Evolutionary conservation across 2,329 filamentous ascomycete species (phyloP), one percentile per base, ranked within the genome.

Genomic region (Fusarium sp.): DNA sequence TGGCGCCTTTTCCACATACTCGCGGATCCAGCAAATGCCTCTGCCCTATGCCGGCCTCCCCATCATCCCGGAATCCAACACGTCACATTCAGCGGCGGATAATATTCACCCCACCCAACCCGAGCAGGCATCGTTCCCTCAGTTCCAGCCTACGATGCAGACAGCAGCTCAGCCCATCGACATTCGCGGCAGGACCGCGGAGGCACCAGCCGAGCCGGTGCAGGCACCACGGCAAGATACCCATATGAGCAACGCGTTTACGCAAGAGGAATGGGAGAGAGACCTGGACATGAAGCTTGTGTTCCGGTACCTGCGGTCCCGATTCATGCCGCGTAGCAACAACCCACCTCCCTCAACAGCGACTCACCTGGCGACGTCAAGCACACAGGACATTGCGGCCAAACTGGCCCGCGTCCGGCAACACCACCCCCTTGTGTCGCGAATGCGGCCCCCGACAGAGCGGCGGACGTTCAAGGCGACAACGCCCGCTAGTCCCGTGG

Each of bases 211-310:
- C 20, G 76, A 80, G 14, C 72, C 74, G n/a, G 52, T 48, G 35
- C 77, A 74, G 35, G 65, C 68, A 25, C 68, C 73, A 30, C 67
- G 57, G 50, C 76, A 80, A 27, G 79, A 81, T 37, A 64, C 72
- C 18, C 65, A 71, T 6, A 76, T 79, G 74, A 71, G 74, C 54
- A 79, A 80, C 50, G 68, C 82, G 0, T 91, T 91, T 71, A 90
- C 88, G 1, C 87, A 94, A 77, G 94, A 97, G 39, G 97, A 98
- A 80, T 99, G 97, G 97, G 95, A 98, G 83, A 92, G 93, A 70
- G 94, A 98, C 64, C 88, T 98, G 6, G 95, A 98, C 79, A 90
- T 98, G 74, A 94, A 93, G 80, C 93, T 98, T 81, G 94, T 98
- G 37, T 98, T 98, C 85, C 91, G 92, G 58, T 98, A 97, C 80